Percentiles rank a stretch among this genome's conserved stretches.
Evolutionary conservation across 1,139 yeast genomes (phyloP).

Genomic region (Torulaspora pretoriensis): DNA sequence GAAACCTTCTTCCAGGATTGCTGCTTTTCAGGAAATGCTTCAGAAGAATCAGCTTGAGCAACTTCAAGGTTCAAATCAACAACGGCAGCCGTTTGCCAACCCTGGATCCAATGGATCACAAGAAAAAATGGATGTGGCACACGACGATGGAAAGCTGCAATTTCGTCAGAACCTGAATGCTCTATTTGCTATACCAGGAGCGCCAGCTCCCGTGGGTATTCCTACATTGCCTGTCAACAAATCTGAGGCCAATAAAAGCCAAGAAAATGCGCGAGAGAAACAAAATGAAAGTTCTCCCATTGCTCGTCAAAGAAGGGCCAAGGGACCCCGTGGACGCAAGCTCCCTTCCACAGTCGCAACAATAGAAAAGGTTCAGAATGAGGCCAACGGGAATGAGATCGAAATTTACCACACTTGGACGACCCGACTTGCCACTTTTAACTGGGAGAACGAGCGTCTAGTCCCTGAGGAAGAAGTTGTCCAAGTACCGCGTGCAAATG

Average conservation of each 20-base stretch:
- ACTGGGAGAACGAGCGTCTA: not conserved
- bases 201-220: conserved; percentile 43
- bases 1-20: conserved; percentile 70
- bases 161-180: conserved; percentile 57
- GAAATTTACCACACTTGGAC: conserved; percentile 28
- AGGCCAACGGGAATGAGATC: conserved; percentile 32
- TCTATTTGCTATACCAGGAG: conserved; percentile 63
- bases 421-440: not conserved
- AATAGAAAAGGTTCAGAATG: conserved; percentile 44
- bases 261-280: conserved; percentile 8
- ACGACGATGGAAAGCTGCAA: conserved; percentile 34
- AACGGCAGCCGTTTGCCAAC: not conserved
- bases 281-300: conserved; percentile 27
- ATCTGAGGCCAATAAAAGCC: conserved; percentile 6
- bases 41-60: conserved; percentile 42
- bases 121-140: not conserved
- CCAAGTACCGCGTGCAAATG: not conserved
- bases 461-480: not conserved
- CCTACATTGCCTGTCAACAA: conserved; percentile 29
- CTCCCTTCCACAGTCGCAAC: conserved; percentile 56
- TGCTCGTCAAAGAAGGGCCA: conserved; percentile 51
- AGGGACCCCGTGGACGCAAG: conserved; percentile 75
- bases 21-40: conserved; percentile 74
- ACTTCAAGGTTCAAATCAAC: conserved; percentile 9
- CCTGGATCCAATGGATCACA: not conserved